Conservation (phyloP, 805 yeast species). For the Hanseniaspora hatyaiensis region DNA sequence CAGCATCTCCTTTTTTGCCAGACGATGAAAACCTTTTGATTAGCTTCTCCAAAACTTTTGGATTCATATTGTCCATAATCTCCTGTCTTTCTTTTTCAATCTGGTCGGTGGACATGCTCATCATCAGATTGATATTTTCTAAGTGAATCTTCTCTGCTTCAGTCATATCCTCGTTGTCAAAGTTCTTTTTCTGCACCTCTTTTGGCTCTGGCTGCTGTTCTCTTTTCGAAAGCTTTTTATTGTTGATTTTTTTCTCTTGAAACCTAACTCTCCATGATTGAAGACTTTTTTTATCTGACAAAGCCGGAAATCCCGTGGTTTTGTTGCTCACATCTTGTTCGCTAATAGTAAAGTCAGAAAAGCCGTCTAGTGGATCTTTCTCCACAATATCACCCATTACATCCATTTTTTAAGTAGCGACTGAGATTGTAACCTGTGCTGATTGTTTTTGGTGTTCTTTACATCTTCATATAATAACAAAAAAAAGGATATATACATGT, state of each 20-base stretch:
- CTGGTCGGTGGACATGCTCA: conserved; percentile 54
- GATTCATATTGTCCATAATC: conserved; percentile 54
- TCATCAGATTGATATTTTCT: conserved; percentile 56
- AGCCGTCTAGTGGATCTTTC: conserved; percentile 35
- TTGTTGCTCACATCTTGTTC: conserved; percentile 10
- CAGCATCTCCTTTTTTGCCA: background rate
- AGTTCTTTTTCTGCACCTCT: conserved; percentile 21
- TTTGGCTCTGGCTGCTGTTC: conserved; percentile 12
- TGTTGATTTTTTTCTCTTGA: conserved; percentile 27
- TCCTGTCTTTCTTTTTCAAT: conserved; percentile 55
- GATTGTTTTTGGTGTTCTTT: no score
- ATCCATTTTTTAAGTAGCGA: conserved; percentile 46
- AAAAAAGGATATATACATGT: no score
- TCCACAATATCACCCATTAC: conserved; percentile 65
- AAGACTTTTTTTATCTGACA: conserved; percentile 31
- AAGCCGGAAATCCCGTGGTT: conserved; percentile 27
- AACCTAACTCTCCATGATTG: conserved; percentile 42
- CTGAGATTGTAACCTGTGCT: no score
- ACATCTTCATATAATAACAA: no score
- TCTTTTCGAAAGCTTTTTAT: background rate
- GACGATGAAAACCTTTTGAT: conserved; percentile 42
- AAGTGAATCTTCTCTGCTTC: conserved; percentile 67
- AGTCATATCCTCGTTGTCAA: conserved; percentile 28
- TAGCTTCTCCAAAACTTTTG: conserved; percentile 49
- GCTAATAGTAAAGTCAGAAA: background rate